Percentiles rank a stretch among this genome's conserved stretches.
phyloP scores from a whole-genome alignment of 768 basidiomycete species.

The Holtermanniella nyarrowii region DNA sequence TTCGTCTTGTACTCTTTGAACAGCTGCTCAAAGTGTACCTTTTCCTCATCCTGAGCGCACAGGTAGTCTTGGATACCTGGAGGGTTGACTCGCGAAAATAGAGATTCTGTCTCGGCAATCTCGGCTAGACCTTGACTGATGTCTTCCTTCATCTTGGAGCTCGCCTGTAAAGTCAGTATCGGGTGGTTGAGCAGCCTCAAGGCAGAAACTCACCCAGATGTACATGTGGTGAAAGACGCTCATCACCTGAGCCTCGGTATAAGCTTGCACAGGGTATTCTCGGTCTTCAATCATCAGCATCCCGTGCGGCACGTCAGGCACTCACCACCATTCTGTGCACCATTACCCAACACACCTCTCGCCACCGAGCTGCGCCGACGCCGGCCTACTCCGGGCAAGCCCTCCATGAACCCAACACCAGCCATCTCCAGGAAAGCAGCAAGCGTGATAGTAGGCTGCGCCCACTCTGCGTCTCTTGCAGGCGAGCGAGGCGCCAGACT shows the following conservation, averaged over 20 bases:
- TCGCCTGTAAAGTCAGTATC: constrained; percentile 17
- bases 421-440: constrained; percentile 40
- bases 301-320: not conserved
- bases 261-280: constrained; percentile 32
- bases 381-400: constrained; percentile 26
- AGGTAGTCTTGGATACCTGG: constrained; percentile 40
- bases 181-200: not conserved
- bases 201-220: constrained; percentile 30
- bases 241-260: constrained; percentile 30
- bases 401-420: constrained; percentile 39
- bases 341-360: constrained; percentile 28
- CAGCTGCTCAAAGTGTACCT: constrained; percentile 38
- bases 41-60: constrained; percentile 37
- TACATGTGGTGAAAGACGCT: constrained; percentile 35
- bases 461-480: constrained; percentile 11
- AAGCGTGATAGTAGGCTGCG: constrained; percentile 26
- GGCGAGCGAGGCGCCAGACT: constrained; percentile 4
- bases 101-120: constrained; percentile 7
- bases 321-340: constrained; percentile 9
- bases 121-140: constrained; percentile 19
- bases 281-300: constrained; percentile 14
- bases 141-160: constrained; percentile 31
- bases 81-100: constrained; percentile 23
- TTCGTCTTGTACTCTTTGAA: constrained; percentile 35
- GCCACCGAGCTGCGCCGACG: constrained; percentile 35